phyloP scores from a whole-genome alignment of 208 protist species.

The Leishmania major region DNA sequence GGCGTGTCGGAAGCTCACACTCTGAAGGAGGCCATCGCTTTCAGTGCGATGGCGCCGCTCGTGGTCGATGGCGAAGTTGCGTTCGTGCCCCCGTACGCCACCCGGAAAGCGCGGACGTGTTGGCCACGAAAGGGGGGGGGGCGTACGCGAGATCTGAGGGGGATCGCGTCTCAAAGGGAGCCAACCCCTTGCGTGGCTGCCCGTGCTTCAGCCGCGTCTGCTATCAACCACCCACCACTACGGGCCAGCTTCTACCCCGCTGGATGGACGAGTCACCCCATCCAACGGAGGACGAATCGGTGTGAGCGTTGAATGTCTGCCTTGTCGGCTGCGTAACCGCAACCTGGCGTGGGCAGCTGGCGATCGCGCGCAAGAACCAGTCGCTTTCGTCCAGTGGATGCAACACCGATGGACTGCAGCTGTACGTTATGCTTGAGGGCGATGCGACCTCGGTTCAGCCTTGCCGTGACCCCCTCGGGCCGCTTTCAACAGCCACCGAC shows the following conservation, averaged over 20 bases:
- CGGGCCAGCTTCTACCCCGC: neutral
- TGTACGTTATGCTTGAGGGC: no score
- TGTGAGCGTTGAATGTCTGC: neutral
- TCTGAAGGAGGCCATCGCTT: neutral
- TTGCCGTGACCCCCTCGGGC: neutral
- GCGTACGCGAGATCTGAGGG: neutral
- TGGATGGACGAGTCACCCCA: neutral
- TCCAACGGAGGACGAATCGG: neutral
- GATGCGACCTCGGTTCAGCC: neutral
- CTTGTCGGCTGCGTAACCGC: neutral
- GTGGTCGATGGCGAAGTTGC: neutral
- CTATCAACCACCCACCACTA: neutral
- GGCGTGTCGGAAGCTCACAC: neutral
- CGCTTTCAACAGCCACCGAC: neutral
- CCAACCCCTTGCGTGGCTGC: neutral
- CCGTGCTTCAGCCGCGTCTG: neutral
- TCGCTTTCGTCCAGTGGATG: neutral
- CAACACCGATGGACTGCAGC: no score
- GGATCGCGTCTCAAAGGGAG: neutral
- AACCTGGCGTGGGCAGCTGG: neutral
- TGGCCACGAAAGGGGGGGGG: neutral
- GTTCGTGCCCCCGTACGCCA: neutral
- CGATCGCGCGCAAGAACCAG: neutral
- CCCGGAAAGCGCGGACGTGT: neutral
- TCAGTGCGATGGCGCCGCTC: neutral